Base-by-base conservation (phyloP, 2,329 filamentous ascomycete species). In the Penicillium italicum region DNA sequence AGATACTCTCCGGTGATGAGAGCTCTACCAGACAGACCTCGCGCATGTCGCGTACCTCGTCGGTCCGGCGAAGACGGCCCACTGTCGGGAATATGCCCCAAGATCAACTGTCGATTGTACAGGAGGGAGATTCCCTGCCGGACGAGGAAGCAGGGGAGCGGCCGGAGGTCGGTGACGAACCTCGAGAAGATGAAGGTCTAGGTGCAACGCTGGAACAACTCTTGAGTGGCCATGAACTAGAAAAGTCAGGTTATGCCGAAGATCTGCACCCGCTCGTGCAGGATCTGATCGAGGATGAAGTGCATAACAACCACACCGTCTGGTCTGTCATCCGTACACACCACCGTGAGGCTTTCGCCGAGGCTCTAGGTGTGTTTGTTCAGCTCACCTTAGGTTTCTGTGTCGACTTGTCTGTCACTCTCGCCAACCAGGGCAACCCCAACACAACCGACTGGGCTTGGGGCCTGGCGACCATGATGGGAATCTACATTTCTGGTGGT, bases 391-490 rank as follows among this genome's bases (percentile, higher is more conserved):
- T 83, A 22, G 81, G 80, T 6, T 77, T 84, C 56, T 78, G 74
- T 46, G 76, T 76, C 12, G 78, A 82, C 53, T 69, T 82, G 1
- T 74, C 75, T 1, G 75, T 80, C 30, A 76, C 76, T 12, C 33
- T 70, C 14, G 67, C 68, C 22, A 57, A 66, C 18, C 65, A 70
- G 1, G 75, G 74, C 1, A 80, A 78, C 31, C 76, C 76, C 4
- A 73, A 76, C 57, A 76, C 76, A 10, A 74, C 75, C 3, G 65
- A 68, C 26, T 77, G 72, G 74, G 74, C 77, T 5, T 84, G 81
- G 82, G 82, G 81, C 1, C 71, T 84, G 14, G 80, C 78, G 1
- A 76, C 77, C 22, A 85, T 83, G 78, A 71, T 77, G 31, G 77
- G 69, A 10, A 78, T 79, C 58, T 78, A 79, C 56, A 73, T 79